A percentile compares a stretch with the other conserved stretches of the same genome.
phyloP scores from a whole-genome alignment of 1,139 yeast genomes.

The Spencermartinsiella ligniputridi region DNA sequence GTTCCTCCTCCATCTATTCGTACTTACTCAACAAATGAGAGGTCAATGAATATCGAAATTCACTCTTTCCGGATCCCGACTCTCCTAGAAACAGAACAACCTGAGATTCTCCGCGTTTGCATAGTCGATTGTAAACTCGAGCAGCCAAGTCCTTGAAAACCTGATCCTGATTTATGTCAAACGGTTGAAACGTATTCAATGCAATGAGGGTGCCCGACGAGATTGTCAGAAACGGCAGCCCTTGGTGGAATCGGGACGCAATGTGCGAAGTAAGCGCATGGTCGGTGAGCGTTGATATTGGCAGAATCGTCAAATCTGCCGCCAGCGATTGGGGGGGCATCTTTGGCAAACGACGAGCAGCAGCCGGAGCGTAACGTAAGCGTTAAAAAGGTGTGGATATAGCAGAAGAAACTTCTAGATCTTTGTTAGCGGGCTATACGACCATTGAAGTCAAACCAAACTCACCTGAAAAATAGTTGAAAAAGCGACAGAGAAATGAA shows the following conservation, averaged over 20 bases:
- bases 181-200: slow-evolving; percentile 36
- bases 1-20: neutral
- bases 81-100: slow-evolving; percentile 39
- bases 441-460: too few species aligned
- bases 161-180: slow-evolving; percentile 38
- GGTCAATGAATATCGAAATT: slow-evolving; percentile 32
- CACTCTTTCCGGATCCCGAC: slow-evolving; percentile 39
- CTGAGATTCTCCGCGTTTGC: slow-evolving; percentile 39
- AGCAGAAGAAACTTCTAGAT: too few species aligned
- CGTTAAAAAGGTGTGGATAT: too few species aligned
- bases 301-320: slow-evolving; percentile 37
- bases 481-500: too few species aligned
- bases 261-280: slow-evolving; percentile 40
- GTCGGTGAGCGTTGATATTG: slow-evolving; percentile 35
- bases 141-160: slow-evolving; percentile 39
- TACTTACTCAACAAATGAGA: slow-evolving; percentile 32
- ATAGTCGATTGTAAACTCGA: slow-evolving; percentile 36
- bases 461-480: too few species aligned
- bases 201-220: slow-evolving; percentile 38
- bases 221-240: slow-evolving; percentile 37
- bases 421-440: too few species aligned
- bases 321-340: slow-evolving; percentile 30
- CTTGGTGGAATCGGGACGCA: slow-evolving; percentile 41
- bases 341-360: too few species aligned
- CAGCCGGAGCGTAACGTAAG: too few species aligned